Evolutionary conservation across 345 rosid species (phyloP).

Genomic region (Eucalyptus caleyi): DNA sequence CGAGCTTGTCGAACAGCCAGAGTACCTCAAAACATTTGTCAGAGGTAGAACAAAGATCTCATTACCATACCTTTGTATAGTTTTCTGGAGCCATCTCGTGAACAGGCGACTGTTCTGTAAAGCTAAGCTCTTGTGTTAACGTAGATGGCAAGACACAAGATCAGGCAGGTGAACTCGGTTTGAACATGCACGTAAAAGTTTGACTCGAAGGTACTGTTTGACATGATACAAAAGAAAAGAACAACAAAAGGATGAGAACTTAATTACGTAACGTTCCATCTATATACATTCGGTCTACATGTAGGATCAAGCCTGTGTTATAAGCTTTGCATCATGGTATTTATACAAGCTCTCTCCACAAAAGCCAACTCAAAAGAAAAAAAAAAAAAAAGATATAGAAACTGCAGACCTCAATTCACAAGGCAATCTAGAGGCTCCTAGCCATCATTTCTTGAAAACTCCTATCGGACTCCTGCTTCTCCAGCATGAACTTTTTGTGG

Average conservation of each 20-base stretch:
- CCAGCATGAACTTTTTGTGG: slow-evolving; percentile 74
- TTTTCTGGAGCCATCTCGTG: not conserved
- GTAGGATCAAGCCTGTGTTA: not conserved
- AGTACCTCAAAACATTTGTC: not conserved
- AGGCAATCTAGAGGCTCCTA: slow-evolving; percentile 25
- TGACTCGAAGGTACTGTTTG: not conserved
- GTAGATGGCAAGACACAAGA: not conserved
- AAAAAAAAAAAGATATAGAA: not conserved
- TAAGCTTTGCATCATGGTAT: not conserved
- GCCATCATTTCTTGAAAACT: slow-evolving; percentile 76
- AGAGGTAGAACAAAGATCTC: not conserved
- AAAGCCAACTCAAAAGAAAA: not conserved
- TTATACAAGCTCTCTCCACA: not conserved
- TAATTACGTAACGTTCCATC: not conserved
- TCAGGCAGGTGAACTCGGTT: not conserved
- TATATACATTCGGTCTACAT: not conserved
- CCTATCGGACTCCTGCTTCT: slow-evolving; percentile 91
- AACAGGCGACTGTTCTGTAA: not conserved
- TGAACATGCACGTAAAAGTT: not conserved
- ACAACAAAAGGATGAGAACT: not conserved
- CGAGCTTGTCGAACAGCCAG: not conserved
- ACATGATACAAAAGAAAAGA: no score
- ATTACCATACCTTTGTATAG: not conserved
- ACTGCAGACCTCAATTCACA: not conserved
- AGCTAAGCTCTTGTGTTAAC: not conserved